A percentile compares a stretch with the other conserved stretches of the same genome.
Conservation (phyloP, 2,329 filamentous ascomycete species). For the Xylaria sp. region DNA sequence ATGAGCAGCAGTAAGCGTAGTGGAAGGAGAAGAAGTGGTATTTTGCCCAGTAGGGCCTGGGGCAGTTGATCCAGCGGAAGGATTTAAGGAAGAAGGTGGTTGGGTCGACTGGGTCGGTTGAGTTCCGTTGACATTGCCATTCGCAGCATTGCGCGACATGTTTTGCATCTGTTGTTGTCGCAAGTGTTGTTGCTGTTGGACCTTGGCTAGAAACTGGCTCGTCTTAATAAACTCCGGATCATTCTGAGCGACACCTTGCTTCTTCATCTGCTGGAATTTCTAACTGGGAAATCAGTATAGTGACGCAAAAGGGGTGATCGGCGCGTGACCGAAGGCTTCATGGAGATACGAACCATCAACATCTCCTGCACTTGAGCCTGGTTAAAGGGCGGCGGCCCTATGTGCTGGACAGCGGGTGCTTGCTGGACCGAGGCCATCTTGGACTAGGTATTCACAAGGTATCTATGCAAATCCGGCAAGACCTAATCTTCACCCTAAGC, state of each 20-base stretch:
- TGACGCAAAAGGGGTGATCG: neutral
- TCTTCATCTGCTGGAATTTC: constrained; percentile 92
- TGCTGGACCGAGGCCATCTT: constrained; percentile 85
- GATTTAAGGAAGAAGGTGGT: constrained; percentile 50
- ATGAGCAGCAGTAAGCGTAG: constrained; percentile 55
- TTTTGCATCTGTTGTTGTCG: constrained; percentile 66
- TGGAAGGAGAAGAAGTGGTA: constrained; percentile 51
- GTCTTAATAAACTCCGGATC: constrained; percentile 91
- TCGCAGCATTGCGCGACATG: constrained; percentile 62
- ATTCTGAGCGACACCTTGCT: constrained; percentile 79
- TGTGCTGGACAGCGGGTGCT: constrained; percentile 74
- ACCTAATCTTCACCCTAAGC: constrained; percentile 39
- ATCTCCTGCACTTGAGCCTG: constrained; percentile 83
- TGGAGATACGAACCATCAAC: constrained; percentile 62
- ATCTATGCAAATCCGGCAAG: constrained; percentile 39
- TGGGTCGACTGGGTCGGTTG: constrained; percentile 53
- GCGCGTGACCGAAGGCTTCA: neutral
- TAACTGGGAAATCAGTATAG: constrained; percentile 53
- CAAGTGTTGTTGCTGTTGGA: constrained; percentile 74
- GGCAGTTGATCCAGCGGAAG: constrained; percentile 54
- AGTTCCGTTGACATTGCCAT: constrained; percentile 65
- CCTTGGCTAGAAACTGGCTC: constrained; percentile 76
- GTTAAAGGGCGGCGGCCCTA: constrained; percentile 71
- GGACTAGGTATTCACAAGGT: constrained; percentile 39
- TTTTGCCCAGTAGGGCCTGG: constrained; percentile 47